Evolutionary conservation across 768 basidiomycete species (phyloP), one percentile per base, ranked within the genome.

Genomic region (Rhizopogon rudus): DNA sequence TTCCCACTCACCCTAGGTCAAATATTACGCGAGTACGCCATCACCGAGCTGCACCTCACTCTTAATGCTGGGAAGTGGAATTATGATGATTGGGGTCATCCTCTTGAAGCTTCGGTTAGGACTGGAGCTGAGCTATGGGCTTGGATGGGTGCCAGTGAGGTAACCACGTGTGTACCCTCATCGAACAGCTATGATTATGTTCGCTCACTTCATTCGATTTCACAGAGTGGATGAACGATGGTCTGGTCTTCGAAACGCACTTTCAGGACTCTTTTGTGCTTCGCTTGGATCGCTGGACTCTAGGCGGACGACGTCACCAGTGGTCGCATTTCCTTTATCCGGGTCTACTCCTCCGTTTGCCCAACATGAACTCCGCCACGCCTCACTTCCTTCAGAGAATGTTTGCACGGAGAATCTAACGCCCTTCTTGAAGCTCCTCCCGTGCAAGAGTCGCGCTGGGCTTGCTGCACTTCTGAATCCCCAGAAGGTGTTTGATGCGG

Each of bases 331-430:
- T 69, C 87, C 84, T 12, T 75, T 84, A 60, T 87, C 87, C 29
- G 71, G 74, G 10, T 68, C 86, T 3, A 82, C 82, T 0, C 66
- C 71, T 46, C 76, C 77, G 70, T 41, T 74, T 29, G 59, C 67
- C 9, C 71, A 75, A 13, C 80, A 88, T 55, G 73, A 77, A 44
- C 76, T 93, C 25, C 84, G 86, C 56, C 87, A 94, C 61, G 91
- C 88, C 1, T 81, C 82, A 7, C 79, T 88, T 17, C 88, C 89
- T 6, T 90, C 86, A 3, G 91, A 95, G 65, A 77, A 86, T 61
- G 89, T 98, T n/a, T 99, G 96, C 66, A 98, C 96, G 5, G 97
- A 98, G 67, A 98, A 98, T 64, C 75, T 98, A 8, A 98, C 96
- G 0, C 96, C 97, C 0, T 97, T 98, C 73, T 78, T 98, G 55